Evolutionary conservation across 2,329 filamentous ascomycete species (phyloP).

Genomic region (Neofusicoccum laricinum): DNA sequence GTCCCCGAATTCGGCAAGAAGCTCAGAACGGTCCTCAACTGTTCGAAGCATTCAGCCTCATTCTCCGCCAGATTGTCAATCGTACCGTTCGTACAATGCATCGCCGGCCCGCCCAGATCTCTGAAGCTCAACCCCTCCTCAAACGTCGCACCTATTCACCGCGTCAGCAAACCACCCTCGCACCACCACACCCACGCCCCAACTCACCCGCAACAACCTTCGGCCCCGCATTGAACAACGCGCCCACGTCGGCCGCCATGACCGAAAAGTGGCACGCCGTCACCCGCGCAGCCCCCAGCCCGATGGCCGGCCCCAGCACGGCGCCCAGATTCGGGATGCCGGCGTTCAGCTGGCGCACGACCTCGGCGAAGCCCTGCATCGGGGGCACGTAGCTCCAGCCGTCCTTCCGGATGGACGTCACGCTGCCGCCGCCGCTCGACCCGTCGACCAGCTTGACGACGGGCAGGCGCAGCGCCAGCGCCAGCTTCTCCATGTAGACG

Average conservation of each 20-base stretch:
- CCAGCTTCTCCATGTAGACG: constrained; percentile 59
- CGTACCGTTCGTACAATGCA: constrained; percentile 65
- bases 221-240: constrained; percentile 63
- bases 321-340: constrained; percentile 65
- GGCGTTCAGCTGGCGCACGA: constrained; percentile 58
- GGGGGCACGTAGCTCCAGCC: constrained; percentile 62
- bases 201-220: constrained; percentile 54
- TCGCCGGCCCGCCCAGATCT: constrained; percentile 58
- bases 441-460: constrained; percentile 65
- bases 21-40: constrained; percentile 55
- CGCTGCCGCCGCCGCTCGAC: constrained; percentile 60
- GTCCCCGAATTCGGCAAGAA: constrained; percentile 59
- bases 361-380: constrained; percentile 51
- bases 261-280: constrained; percentile 61
- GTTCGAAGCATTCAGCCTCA: constrained; percentile 61
- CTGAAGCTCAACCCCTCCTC: constrained; percentile 60
- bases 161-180: background rate
- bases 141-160: constrained; percentile 52
- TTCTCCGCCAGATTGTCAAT: constrained; percentile 63
- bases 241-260: constrained; percentile 62
- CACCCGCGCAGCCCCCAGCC: constrained; percentile 47
- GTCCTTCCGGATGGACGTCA: constrained; percentile 55
- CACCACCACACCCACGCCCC: background rate
- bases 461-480: constrained; percentile 55
- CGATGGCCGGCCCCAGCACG: constrained; percentile 62